Evolutionary conservation across 345 rosid species (phyloP), one percentile per base, ranked within the genome.

Genomic region (Gossypium turneri): DNA sequence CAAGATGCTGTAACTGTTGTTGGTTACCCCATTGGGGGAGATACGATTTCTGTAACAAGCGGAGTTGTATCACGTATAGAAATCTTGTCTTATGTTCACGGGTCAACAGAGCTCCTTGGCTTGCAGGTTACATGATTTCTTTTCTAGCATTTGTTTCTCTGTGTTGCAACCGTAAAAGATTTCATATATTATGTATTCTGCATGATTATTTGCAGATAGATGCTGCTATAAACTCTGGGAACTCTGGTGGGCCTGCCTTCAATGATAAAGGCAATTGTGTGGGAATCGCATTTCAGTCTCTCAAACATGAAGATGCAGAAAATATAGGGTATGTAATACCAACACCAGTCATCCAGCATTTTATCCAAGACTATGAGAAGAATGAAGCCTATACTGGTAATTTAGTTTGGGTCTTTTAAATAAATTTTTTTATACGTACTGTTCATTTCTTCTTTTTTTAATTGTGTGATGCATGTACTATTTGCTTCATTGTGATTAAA

Each of bases 1-100:
- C 92, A 90, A 82, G 90, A 90, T 82, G 94, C 94, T 68, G 94
- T 90, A 16, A 90, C 92, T 19, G 92, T 90, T 75, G 94, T 88
- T 8, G 94, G 94, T 38, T 90, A 90, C 67, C 92, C 94, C 1
- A 86, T 90, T 52, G 90, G 94, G 43, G 94, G 94, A 24, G 94
- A 90, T 73, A 90, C 94, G 1, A 90, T 88, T 50, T 86, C 94
- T 72, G 90, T 90, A 69, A 90, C 94, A 3, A 90, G 92, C 74
- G 92, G 94, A 70, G 94, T 90, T 75, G 94, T 88, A 25, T 90
- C 94, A 4, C 88, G 92, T 20, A 86, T 90, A 66, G 94, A 90
- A 82, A 88, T 90, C 70, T 79, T 88, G 41, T 86, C 92, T 48
- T 90, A 88, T 70, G 85, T 81, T 71, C 94, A 90, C 70, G 94